Conservation (phyloP, 2,329 filamentous ascomycete genomes). For the Hymenoscyphus fraxineus region DNA sequence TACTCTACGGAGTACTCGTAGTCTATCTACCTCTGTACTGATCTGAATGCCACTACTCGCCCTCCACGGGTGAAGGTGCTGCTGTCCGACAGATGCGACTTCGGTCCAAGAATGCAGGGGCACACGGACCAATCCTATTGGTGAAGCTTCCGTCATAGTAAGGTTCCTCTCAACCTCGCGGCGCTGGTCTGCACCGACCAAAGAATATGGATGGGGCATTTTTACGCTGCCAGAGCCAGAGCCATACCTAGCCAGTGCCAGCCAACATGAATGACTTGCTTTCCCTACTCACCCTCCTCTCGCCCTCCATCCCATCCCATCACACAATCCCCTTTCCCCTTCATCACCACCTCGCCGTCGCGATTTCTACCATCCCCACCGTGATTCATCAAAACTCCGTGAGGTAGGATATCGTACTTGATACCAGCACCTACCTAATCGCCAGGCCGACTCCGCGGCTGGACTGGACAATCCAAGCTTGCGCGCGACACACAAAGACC, state of each 20-base stretch:
- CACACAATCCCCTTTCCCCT: neutral
- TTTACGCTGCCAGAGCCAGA: neutral
- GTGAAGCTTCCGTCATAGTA: too few species aligned
- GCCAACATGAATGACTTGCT: conserved; percentile 5
- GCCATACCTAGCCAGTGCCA: neutral
- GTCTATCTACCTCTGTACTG: too few species aligned
- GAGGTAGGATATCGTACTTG: conserved; percentile 1
- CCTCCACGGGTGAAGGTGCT: too few species aligned
- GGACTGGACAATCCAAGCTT: conserved; percentile 7
- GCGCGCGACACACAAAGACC: conserved; percentile 16
- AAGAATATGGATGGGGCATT: conserved; percentile 1
- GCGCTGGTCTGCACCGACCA: neutral
- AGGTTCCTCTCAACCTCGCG: neutral
- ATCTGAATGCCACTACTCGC: too few species aligned
- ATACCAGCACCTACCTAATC: neutral
- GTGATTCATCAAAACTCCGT: neutral
- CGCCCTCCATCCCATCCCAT: neutral
- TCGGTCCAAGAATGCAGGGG: neutral
- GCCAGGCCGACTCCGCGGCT: conserved; percentile 8
- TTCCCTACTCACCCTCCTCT: neutral
- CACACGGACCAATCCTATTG: neutral
- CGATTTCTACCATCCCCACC: neutral
- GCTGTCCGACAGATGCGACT: too few species aligned
- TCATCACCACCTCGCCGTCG: neutral
- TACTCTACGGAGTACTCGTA: too few species aligned